Base-by-base conservation (phyloP, 805 yeast genomes). In the Candida lessepsii region DNA sequence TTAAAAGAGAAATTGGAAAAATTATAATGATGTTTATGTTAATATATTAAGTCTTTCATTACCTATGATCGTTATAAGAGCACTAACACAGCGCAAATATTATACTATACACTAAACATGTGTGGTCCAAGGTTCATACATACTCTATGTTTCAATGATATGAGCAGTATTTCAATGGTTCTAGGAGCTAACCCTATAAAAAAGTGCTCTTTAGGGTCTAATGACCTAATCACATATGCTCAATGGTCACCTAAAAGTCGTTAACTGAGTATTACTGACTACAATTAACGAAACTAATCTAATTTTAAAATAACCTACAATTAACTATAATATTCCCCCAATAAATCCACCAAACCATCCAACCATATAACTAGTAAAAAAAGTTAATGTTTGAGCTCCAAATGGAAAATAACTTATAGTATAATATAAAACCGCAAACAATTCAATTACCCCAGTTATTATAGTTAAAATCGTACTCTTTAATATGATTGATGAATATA, bases 361-460 rank as follows among this genome's bases (percentile, higher is more conserved):
- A 16, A 65, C 54, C 25, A 64, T 56, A 53, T 73, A 64, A 45
- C 71, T 67, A 18, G 74, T 58, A 45, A 76, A 61, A 74, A 73
- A 66, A 25, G 75, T 69, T 51, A 73, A 57, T 2, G 95, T 84
- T 45, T 85, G 83, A 1, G 91, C 86, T 9, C 99, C 99, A 66
- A 90, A 85, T 10, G 99, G 99, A 74, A 93, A 91, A 61, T 93
- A 93, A 53, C 96, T 86, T 29, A 91, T 72, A 0, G 93, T 82
- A 60, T 93, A 93, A 71, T 90, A 90, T 4, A 88, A 53, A n/a
- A 93, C 89, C 1, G 96, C 91, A 41, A 93, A 61, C 7, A 90
- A 67, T 60, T 93, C 97, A 9, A 86, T 61, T 2, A 84, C 61
- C 30, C 93, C 84, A 23, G 88, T 80, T 9, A 88, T 56, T 9